Evolutionary conservation across 176 grass and related monocot genomes (phyloP), one percentile per base, ranked within the genome.

Genomic region (Oryza brachyantha): DNA sequence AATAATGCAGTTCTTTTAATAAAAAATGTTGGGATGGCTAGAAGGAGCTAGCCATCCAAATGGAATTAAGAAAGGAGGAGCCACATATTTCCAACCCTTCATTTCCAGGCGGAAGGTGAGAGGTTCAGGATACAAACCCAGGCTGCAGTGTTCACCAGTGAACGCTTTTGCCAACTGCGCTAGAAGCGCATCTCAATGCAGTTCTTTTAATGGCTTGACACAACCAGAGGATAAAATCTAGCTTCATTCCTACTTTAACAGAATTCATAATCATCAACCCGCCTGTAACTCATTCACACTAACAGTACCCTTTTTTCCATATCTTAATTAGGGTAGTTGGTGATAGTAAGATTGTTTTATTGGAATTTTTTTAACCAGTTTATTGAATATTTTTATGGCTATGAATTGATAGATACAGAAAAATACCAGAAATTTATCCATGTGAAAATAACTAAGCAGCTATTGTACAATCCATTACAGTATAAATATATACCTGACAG

Each of bases 401-500:
- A 41, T 19, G 4, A 29, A 43, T 19, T 17, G 41, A 9, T 54
- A 40, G 16, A n/a, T 8, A 31, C 1, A 21, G 57, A 78, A 61
- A 62, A 10, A 8, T 58, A 25, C 62, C 5, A 19, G 25, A 28
- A 4, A 32, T 64, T 64, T 41, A 66, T 85, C 17, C 63, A 40
- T 55, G n/a, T 64, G 19, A 66, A 85, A 54, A 54, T 7, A 73
- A 78, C 54, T n/a, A 58, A 26, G 26, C 13, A 79, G 12, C 52
- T 61, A 61, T 29, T 46, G 13, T 14, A 46, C 29, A 70, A 74
- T 61, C n/a, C 21, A 80, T 11, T 25, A 57, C 29, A 29, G 32
- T 50, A 78, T 21, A 65, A 66, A 61, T 24, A 37, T 80, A 29
- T 80, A 94, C 95, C 90, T 88, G 89, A 76, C 70, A 88, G 95